Percentiles rank a stretch among this genome's conserved stretches.
phyloP scores from a whole-genome alignment of 805 yeast genomes.

The Groenewaldozyma tartarivorans region DNA sequence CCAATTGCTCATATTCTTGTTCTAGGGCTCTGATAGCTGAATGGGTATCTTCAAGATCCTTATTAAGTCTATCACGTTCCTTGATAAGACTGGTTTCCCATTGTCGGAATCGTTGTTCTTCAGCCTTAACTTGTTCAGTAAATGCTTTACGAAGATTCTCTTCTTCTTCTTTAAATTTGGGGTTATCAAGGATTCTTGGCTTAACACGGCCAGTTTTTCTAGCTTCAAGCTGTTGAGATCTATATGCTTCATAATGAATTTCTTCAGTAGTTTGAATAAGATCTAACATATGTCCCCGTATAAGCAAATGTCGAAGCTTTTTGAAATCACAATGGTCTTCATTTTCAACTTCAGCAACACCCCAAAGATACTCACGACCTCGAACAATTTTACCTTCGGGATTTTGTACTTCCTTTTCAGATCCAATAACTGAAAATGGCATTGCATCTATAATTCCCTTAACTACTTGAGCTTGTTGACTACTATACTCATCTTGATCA shows the following conservation, averaged over 20 bases:
- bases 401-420: slow-evolving; percentile 40
- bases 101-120: slow-evolving; percentile 94
- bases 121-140: slow-evolving; percentile 93
- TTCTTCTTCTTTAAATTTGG: slow-evolving; percentile 94
- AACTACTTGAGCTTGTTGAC: slow-evolving; percentile 24
- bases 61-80: slow-evolving; percentile 88
- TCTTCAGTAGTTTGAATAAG: slow-evolving; percentile 65
- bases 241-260: slow-evolving; percentile 59
- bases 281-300: slow-evolving; percentile 68
- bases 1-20: slow-evolving; percentile 23
- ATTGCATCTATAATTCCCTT: slow-evolving; percentile 27
- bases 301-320: slow-evolving; percentile 51
- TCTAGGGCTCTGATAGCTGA: slow-evolving; percentile 29
- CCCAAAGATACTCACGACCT: slow-evolving; percentile 82
- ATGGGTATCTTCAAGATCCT: slow-evolving; percentile 86
- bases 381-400: slow-evolving; percentile 43
- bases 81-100: slow-evolving; percentile 97
- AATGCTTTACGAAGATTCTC: slow-evolving; percentile 86
- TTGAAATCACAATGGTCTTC: slow-evolving; percentile 67
- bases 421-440: slow-evolving; percentile 69
- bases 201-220: slow-evolving; percentile 32
- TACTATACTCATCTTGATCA: slow-evolving; percentile 29
- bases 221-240: slow-evolving; percentile 46
- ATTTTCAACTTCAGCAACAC: slow-evolving; percentile 75
- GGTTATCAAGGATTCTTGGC: slow-evolving; percentile 47